Base-by-base conservation (phyloP, 768 basidiomycete species). In the Xerocomellus amylosporus region DNA sequence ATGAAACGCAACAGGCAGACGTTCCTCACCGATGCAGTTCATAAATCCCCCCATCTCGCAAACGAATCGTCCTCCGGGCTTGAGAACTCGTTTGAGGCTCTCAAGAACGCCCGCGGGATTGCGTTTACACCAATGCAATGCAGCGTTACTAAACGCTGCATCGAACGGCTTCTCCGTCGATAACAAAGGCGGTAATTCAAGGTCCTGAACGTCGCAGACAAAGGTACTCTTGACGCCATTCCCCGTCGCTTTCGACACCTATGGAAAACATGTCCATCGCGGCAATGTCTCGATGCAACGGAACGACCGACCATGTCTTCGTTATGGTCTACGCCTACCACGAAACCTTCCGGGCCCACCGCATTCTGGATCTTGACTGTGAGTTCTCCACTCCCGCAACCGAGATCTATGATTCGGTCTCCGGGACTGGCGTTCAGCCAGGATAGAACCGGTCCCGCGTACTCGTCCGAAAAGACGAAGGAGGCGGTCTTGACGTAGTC, bases 371-470 rank as follows among this genome's bases (percentile, higher is more conserved):
- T 75, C 51, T 78, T 71, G 45, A 79, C 58, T 0, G 88, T 90
- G 14, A 93, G 72, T 58, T 93, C 87, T 0, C 90, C 92, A 42
- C 85, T 90, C 17, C 93, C 91, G 64, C 91, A 93, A 3, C 92
- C 91, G 41, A 91, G 70, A 61, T 91, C 90, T 54, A 88, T 73
- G 42, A 93, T 85, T 46, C 75, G 75, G 60, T 92, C 86, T 2
- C 90, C 90, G 0, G 81, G 77, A 57, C 79, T 59, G 0, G 88
- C 77, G n/a, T 79, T 69, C 12, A 93, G 76, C 28, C 89, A 74
- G 3, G 76, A 74, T 13, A 90, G 67, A 20, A 93, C 76, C 9
- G 85, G 73, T 0, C 69, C 71, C 45, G 75, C 82, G 74, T 67
- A 81, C 58, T 66, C 68, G 13, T 72, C 53, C 1, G 75, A 72